A percentile compares a stretch with the other conserved stretches of the same genome.
Conservation (phyloP, 495 filamentous ascomycete species). For the Talaromyces nanjingensis region DNA sequence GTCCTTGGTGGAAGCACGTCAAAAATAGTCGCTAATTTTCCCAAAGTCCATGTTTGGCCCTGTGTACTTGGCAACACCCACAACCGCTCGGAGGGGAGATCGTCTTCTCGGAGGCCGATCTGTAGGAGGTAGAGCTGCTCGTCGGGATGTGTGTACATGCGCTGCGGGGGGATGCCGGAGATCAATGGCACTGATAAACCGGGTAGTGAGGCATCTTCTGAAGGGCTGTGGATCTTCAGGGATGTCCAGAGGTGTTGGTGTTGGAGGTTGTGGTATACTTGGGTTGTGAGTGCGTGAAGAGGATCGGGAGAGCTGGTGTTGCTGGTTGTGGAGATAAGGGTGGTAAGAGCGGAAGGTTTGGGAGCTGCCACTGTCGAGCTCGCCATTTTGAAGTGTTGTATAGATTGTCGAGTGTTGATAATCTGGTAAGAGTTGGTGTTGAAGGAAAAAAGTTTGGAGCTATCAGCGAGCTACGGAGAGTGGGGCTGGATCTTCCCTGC, state of each 20-base stretch:
- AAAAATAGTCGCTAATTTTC: slow-evolving; percentile 71
- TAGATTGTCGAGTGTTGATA: neutral
- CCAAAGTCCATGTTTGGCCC: slow-evolving; percentile 74
- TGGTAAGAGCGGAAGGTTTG: slow-evolving; percentile 21
- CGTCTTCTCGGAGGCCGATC: slow-evolving; percentile 36
- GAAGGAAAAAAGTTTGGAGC: slow-evolving; percentile 2
- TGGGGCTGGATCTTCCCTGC: neutral
- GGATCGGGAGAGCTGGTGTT: slow-evolving; percentile 20
- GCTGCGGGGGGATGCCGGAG: slow-evolving; percentile 79
- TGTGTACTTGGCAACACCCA: slow-evolving; percentile 85
- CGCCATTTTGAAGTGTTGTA: neutral
- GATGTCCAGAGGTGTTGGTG: slow-evolving; percentile 83
- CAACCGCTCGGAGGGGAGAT: slow-evolving; percentile 54
- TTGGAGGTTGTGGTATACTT: slow-evolving; percentile 73
- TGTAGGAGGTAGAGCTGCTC: slow-evolving; percentile 77
- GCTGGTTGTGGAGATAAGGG: slow-evolving; percentile 24
- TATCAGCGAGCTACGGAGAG: neutral
- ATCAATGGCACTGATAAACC: slow-evolving; percentile 57
- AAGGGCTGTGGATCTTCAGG: slow-evolving; percentile 47
- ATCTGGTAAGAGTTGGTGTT: neutral
- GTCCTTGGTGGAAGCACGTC: slow-evolving; percentile 49
- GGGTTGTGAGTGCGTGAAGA: slow-evolving; percentile 48
- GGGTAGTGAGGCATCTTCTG: slow-evolving; percentile 25
- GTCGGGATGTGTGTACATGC: slow-evolving; percentile 87
- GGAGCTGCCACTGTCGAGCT: neutral